A percentile compares a stretch with the other conserved stretches of the same genome.
Conservation (phyloP, 371 early-diverging fungal genomes). For the Cokeromyces recurvatus region DNA sequence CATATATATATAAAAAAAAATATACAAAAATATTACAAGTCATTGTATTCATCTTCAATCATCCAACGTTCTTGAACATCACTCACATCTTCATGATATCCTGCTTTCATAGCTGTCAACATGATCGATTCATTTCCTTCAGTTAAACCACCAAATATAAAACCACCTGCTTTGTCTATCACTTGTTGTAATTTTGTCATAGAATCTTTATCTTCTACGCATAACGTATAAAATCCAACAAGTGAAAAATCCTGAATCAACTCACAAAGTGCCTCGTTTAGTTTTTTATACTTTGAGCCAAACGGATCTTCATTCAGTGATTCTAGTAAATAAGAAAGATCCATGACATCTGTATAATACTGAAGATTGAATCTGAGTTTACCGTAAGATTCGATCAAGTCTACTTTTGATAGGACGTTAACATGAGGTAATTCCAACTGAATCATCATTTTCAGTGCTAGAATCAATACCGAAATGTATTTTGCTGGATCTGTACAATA, state of each 20-base stretch:
- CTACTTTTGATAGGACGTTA: constrained; percentile 95
- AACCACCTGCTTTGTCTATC: constrained; percentile 93
- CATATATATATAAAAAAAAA: not conserved
- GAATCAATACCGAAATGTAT: constrained; percentile 86
- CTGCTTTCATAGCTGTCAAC: constrained; percentile 55
- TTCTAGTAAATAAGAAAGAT: constrained; percentile 76
- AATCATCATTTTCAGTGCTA: constrained; percentile 87
- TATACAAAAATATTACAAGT: too few relatives aligned
- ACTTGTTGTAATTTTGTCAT: constrained; percentile 72
- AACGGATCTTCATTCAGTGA: constrained; percentile 69
- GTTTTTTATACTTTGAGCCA: constrained; percentile 58
- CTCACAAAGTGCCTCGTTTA: constrained; percentile 83
- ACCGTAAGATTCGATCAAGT: constrained; percentile 80
- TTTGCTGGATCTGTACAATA: constrained; percentile 93
- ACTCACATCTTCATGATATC: constrained; percentile 47
- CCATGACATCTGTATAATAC: constrained; percentile 92
- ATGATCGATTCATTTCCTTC: constrained; percentile 79
- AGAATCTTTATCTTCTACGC: constrained; percentile 83
- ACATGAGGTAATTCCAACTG: constrained; percentile 94
- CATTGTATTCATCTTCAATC: constrained; percentile 15
- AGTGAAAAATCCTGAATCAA: constrained; percentile 88
- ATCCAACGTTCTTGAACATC: constrained; percentile 67
- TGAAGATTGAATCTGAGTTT: constrained; percentile 81
- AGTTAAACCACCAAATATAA: constrained; percentile 79
- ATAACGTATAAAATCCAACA: constrained; percentile 87